A percentile compares a stretch with the other conserved stretches of the same genome.
These are phyloP conservation scores for Pterulicium gracile DNA, from an alignment of 1,284 basidiomycete species.

Conservation along the genomic window DNA sequence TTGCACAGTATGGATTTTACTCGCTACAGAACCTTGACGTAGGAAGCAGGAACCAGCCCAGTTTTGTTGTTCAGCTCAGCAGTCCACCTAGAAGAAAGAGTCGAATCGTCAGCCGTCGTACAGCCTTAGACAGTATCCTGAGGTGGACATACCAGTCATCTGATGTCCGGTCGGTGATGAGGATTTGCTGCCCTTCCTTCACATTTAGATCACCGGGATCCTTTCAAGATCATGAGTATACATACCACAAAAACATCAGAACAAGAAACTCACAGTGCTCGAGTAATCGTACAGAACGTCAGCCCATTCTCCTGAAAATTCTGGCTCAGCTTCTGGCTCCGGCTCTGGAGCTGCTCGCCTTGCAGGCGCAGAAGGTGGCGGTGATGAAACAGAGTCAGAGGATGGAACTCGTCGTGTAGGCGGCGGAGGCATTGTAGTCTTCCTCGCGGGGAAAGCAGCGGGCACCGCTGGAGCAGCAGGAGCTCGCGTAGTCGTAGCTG, in stretches of 20 bases:
- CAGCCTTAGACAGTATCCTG: too few species aligned
- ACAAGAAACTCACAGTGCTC: conserved; percentile 37
- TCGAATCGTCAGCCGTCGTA: too few species aligned
- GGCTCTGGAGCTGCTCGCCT: conserved; percentile 18
- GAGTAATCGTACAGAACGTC: conserved; percentile 68
- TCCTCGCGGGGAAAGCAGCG: conserved; percentile 33
- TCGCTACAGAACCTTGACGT: conserved; percentile 50
- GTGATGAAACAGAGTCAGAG: conserved; percentile 21
- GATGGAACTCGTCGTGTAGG: conserved; percentile 21
- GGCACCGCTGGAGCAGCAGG: conserved; percentile 34
- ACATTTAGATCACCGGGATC: conserved; percentile 57
- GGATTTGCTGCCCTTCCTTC: conserved; percentile 39
- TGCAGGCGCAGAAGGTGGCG: conserved; percentile 14
- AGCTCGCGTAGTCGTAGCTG: conserved; percentile 15
- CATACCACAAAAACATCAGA: conserved; percentile 3
- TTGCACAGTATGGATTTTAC: too few species aligned
- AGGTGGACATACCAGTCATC: conserved; percentile 70
- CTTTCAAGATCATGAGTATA: conserved; percentile 22
- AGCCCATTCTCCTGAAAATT: conserved; percentile 56
- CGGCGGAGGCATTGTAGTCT: conserved; percentile 44
- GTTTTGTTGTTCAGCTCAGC: conserved; percentile 52
- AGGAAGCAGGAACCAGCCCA: conserved; percentile 66
- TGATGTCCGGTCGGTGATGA: conserved; percentile 53
- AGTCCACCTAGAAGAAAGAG: conserved; percentile 80
- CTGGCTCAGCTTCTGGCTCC: conserved; percentile 22